Evolutionary conservation across 306 rosid species (phyloP).

Genomic region (Casuarina cunninghamiana): DNA sequence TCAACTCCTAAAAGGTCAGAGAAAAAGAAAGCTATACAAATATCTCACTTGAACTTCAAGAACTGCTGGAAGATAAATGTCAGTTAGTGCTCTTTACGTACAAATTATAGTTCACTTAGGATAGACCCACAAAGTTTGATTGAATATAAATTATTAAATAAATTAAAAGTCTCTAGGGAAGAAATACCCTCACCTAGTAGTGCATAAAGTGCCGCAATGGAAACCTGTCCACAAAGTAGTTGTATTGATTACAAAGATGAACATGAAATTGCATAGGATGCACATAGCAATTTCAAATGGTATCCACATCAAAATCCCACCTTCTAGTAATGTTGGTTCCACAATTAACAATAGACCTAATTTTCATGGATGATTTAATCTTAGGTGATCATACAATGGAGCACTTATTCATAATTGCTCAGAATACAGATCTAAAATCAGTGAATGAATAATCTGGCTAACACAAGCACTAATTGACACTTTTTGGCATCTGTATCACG

Average conservation of each 20-base stretch:
- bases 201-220: slow-evolving; percentile 60
- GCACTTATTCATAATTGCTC: neutral
- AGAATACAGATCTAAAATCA: neutral
- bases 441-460: neutral
- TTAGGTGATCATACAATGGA: neutral
- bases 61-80: neutral
- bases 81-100: neutral
- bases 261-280: slow-evolving; percentile 8
- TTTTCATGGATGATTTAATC: neutral
- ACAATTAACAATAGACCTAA: slow-evolving; percentile 13
- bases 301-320: slow-evolving; percentile 12
- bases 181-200: slow-evolving; percentile 51
- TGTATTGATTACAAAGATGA: slow-evolving; percentile 26
- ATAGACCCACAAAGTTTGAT: neutral
- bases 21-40: neutral
- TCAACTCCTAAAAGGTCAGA: neutral
- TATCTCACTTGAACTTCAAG: neutral
- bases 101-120: neutral
- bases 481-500: neutral
- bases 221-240: slow-evolving; percentile 60
- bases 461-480: neutral
- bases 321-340: slow-evolving; percentile 9
- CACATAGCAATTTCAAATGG: slow-evolving; percentile 17
- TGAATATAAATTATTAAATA: neutral
- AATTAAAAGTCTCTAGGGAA: slow-evolving; percentile 19